These are phyloP conservation scores for Debaryomyces castellii DNA, from an alignment of 805 yeast species.

Conservation along the genomic window DNA sequence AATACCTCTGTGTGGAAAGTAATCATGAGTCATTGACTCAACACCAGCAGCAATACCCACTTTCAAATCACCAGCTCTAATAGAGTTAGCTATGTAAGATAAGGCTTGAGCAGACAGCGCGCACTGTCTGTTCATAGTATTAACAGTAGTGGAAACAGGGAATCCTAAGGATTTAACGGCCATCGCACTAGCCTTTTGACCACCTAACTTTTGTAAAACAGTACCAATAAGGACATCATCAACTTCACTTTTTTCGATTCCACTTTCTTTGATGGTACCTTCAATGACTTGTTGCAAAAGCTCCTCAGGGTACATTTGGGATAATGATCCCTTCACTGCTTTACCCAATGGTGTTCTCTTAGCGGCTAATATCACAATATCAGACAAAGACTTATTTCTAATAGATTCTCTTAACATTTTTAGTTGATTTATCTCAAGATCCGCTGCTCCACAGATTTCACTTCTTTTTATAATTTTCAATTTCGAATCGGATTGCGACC, in stretches of 20 bases:
- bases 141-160: constrained; percentile 32
- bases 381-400: constrained; percentile 22
- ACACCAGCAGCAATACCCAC: constrained; percentile 42
- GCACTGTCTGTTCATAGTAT: constrained; percentile 38
- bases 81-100: constrained; percentile 29
- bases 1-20: constrained; percentile 39
- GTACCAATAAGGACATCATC: constrained; percentile 39
- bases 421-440: background rate
- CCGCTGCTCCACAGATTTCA: background rate
- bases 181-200: constrained; percentile 36
- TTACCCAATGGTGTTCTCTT: constrained; percentile 35
- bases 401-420: background rate
- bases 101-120: constrained; percentile 41
- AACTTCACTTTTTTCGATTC: constrained; percentile 21
- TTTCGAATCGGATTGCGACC: background rate
- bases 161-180: constrained; percentile 34
- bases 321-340: constrained; percentile 35
- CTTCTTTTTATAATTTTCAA: background rate
- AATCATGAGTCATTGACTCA: constrained; percentile 42
- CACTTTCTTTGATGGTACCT: constrained; percentile 24
- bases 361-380: constrained; percentile 36
- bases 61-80: constrained; percentile 27
- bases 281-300: constrained; percentile 27
- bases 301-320: constrained; percentile 35
- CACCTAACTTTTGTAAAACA: constrained; percentile 36